Percentiles rank a stretch among this genome's conserved stretches.
Evolutionary conservation across 2,329 filamentous ascomycete genomes (phyloP).

Genomic region (Aspergillus niger): DNA sequence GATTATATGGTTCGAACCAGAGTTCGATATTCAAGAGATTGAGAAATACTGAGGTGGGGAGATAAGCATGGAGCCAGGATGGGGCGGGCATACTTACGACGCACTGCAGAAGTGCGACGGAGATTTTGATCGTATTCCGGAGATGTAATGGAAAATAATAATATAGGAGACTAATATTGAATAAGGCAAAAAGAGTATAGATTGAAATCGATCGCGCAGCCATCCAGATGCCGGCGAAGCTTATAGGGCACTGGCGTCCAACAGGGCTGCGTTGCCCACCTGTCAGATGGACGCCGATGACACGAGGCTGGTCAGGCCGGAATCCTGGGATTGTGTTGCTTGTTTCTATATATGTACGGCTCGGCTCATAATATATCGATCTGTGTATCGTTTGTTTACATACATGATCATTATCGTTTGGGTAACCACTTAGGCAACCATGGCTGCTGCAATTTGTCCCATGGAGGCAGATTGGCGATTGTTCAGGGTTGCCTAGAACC

Average conservation of each 20-base stretch:
- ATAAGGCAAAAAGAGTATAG: neutral
- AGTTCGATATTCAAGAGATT: neutral
- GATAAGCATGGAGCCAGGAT: neutral
- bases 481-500: neutral
- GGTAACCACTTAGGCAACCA: neutral
- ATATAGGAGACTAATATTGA: neutral
- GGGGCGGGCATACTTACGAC: neutral
- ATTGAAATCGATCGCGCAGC: neutral
- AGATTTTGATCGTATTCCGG: neutral
- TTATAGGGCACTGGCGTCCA: neutral
- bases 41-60: neutral
- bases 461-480: neutral
- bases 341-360: conserved; percentile 11
- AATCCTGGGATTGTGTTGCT: neutral
- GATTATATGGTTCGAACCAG: neutral
- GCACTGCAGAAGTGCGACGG: neutral
- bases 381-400: neutral
- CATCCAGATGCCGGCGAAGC: conserved; percentile 6
- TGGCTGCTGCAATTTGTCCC: neutral
- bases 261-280: neutral
- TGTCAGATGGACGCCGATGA: conserved; percentile 1
- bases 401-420: neutral
- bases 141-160: neutral
- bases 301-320: neutral
- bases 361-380: neutral